A percentile compares a stretch with the other conserved stretches of the same genome.
Evolutionary conservation across 2,329 filamentous ascomycete genomes (phyloP).

Genomic region (Neofusicoccum parvum): DNA sequence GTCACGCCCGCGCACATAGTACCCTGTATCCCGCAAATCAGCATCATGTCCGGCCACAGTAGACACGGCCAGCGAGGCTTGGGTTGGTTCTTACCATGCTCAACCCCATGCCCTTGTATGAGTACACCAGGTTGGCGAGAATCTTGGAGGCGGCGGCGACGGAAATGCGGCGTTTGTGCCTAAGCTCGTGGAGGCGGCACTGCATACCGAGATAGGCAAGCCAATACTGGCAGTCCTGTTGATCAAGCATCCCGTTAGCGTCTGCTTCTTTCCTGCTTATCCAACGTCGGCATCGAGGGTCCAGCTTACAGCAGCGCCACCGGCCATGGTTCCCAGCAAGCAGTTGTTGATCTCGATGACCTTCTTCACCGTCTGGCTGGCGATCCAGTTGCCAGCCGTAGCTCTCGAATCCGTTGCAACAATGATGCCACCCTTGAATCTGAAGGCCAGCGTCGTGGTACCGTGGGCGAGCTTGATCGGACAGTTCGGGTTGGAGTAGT

Average conservation of each 20-base stretch:
- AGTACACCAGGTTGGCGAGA: constrained; percentile 96
- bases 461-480: constrained; percentile 99
- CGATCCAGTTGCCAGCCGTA: constrained; percentile 98
- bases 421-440: constrained; percentile 97
- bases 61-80: too few relatives aligned
- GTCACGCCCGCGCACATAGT: constrained; percentile 99
- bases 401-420: constrained; percentile 97
- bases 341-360: constrained; percentile 97
- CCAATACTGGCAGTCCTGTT: constrained; percentile 98
- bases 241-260: neutral
- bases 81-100: constrained; percentile 66
- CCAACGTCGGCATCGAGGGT: neutral
- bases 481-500: constrained; percentile 93
- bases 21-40: constrained; percentile 50
- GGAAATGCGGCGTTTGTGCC: constrained; percentile 97
- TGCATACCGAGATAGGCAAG: constrained; percentile 98
- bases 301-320: constrained; percentile 78
- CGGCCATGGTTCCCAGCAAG: constrained; percentile 95
- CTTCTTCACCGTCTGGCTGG: constrained; percentile 99
- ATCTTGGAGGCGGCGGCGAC: constrained; percentile 98
- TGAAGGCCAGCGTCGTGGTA: constrained; percentile 95
- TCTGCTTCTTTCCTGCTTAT: neutral
- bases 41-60: neutral
- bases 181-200: constrained; percentile 97
- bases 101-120: constrained; percentile 97